Evolutionary conservation across 2,329 filamentous ascomycete species (phyloP).

Genomic region (Pyrenochaeta sp.): DNA sequence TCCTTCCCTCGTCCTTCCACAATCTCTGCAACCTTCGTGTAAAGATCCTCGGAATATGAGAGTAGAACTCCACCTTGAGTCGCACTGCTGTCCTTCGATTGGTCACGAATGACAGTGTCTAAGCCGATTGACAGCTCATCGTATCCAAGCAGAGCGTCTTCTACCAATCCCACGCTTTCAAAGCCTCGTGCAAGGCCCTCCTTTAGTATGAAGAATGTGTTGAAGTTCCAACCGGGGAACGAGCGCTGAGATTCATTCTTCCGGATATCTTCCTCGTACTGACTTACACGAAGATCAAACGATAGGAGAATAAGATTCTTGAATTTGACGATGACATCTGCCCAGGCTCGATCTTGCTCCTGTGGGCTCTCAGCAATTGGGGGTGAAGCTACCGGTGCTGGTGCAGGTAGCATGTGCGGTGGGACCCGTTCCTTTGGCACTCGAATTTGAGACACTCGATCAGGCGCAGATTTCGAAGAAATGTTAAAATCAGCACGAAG

Average conservation of each 20-base stretch:
- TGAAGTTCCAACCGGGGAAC: constrained; percentile 97
- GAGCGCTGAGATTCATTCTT: constrained; percentile 88
- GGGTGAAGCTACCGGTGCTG: constrained; percentile 45
- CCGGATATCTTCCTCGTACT: constrained; percentile 97
- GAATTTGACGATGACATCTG: constrained; percentile 83
- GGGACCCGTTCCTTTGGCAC: constrained; percentile 63
- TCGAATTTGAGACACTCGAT: constrained; percentile 85
- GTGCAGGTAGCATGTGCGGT: constrained; percentile 54
- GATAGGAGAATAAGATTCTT: constrained; percentile 86
- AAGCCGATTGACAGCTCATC: constrained; percentile 91
- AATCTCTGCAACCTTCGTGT: constrained; percentile 52
- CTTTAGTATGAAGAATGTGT: constrained; percentile 97
- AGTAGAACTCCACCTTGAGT: constrained; percentile 77
- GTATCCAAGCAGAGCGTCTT: constrained; percentile 93
- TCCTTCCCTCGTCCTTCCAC: constrained; percentile 29
- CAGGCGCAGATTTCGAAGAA: constrained; percentile 72
- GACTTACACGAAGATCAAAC: constrained; percentile 87
- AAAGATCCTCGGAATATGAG: constrained; percentile 75
- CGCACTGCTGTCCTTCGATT: constrained; percentile 66
- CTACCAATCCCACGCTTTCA: constrained; percentile 93
- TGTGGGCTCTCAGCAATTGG: constrained; percentile 68
- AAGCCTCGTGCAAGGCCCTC: constrained; percentile 93
- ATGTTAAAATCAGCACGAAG: constrained; percentile 89
- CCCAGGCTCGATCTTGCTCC: constrained; percentile 83
- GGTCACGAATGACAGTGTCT: constrained; percentile 81